A percentile compares a stretch with the other conserved stretches of the same genome.
These are phyloP conservation scores for Cytospora paraplurivora DNA, from an alignment of 2,329 filamentous ascomycete species.

Conservation along the genomic window DNA sequence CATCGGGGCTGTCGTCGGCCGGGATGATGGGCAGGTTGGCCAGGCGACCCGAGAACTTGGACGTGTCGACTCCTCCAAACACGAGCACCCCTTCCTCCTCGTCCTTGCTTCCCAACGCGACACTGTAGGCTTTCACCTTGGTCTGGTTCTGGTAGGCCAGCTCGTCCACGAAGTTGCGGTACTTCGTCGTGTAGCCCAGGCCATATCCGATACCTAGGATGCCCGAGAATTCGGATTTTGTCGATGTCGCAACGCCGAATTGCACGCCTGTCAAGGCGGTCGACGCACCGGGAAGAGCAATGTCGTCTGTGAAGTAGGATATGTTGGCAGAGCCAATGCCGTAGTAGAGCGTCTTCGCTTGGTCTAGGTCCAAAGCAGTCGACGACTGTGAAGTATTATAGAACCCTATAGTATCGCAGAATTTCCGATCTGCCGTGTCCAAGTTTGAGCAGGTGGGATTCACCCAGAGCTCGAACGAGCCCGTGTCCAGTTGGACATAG, in stretches of 20 bases:
- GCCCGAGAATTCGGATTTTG: constrained; percentile 51
- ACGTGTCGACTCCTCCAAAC: constrained; percentile 68
- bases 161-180: constrained; percentile 56
- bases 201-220: constrained; percentile 79
- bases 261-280: constrained; percentile 55
- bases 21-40: constrained; percentile 63
- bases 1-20: constrained; percentile 55
- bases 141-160: constrained; percentile 55
- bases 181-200: constrained; percentile 46
- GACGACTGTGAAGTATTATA: constrained; percentile 49
- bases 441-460: constrained; percentile 61
- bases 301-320: constrained; percentile 51
- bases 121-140: constrained; percentile 62
- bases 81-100: constrained; percentile 64
- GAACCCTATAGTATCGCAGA: constrained; percentile 49
- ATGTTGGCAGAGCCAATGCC: constrained; percentile 55
- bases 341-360: constrained; percentile 49
- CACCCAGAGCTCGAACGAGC: constrained; percentile 63
- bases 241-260: constrained; percentile 64
- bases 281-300: constrained; percentile 45
- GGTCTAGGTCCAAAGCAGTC: constrained; percentile 38
- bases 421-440: constrained; percentile 42
- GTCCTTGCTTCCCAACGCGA: constrained; percentile 65
- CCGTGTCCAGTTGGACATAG: constrained; percentile 60
- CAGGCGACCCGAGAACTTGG: constrained; percentile 63